Evolutionary conservation across 352 stramenopile genomes (phyloP).

Genomic region (Phytophthora rubi): DNA sequence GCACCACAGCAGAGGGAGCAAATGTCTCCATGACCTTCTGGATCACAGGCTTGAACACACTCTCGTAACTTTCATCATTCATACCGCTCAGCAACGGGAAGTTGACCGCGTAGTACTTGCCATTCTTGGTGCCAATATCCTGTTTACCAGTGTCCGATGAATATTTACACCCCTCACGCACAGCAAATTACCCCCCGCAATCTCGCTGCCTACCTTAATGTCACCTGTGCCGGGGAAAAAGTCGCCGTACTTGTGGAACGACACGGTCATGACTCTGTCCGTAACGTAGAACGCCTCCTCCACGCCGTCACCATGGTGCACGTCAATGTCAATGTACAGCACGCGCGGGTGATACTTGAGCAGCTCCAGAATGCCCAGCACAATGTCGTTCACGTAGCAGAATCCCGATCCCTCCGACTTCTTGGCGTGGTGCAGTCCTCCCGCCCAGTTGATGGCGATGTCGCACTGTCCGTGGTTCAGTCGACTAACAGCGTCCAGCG

Average conservation of each 20-base stretch:
- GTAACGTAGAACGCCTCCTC: conserved; percentile 97
- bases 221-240: conserved; percentile 99
- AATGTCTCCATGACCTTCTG: conserved; percentile 93
- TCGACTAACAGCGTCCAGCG: conserved; percentile 96
- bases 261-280: conserved; percentile 99
- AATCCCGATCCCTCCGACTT: conserved; percentile 96
- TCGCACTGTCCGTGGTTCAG: conserved; percentile 96
- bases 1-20: conserved; percentile 91
- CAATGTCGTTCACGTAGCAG: conserved; percentile 99
- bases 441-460: conserved; percentile 98
- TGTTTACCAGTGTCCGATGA: conserved; percentile 35
- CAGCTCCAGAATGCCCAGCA: conserved; percentile 98
- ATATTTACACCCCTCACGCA: background rate
- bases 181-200: background rate
- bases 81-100: conserved; percentile 97
- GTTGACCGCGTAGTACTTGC: conserved; percentile 97
- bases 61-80: conserved; percentile 95
- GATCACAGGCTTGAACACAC: conserved; percentile 98
- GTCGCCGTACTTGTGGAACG: conserved; percentile 99
- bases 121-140: conserved; percentile 94
- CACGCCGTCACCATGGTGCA: conserved; percentile 98
- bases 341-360: conserved; percentile 97
- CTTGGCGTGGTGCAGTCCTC: conserved; percentile 98
- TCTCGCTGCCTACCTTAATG: conserved; percentile 52
- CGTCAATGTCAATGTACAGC: conserved; percentile 99